Base-by-base conservation (phyloP, 257 asterid genomes). In the Nicotiana sylvestris region DNA sequence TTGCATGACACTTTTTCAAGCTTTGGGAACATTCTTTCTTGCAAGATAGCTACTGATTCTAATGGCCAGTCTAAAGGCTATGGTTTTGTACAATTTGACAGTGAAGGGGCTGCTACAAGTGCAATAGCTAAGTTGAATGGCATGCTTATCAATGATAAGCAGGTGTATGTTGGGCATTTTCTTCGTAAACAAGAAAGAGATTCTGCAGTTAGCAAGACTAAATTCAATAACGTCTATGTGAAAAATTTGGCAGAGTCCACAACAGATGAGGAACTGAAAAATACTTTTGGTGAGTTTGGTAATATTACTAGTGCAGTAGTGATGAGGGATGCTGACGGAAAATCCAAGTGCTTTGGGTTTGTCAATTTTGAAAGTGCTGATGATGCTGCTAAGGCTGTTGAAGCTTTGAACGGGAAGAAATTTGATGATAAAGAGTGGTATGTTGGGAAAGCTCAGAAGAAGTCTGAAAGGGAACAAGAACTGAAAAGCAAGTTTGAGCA, bases 361-460 rank as follows among this genome's bases (percentile, higher is more conserved):
- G 89, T 90, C 78, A 90, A 90, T 82, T 90, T 89, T 76, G 93
- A 90, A 85, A 86, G 82, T 83, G 87, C 88, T 21, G 94, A 88
- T 66, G 94, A 80, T 85, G 94, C 94, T 81, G 90, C 90, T 61
- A 83, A 55, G 51, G 88, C 92, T 58, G 91, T 91, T 72, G 94
- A 89, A 43, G 88, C 90, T 56, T 84, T 91, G 32, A 89, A 91
- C 69, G 92, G 94, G 6, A 74, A 86, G 33, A 88, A 82, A 68
- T 69, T 88, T 82, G 93, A 82, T 49, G 91, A 87, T 49, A 86
- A 88, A 81, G 94, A 91, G 82, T 88, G 88, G 91, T 91, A 87
- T 81, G 94, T 89, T 55, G 93, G 92, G 25, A 91, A 86, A 84
- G 93, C 92, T 65, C 92, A 91, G 74, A 91, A 87, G 82, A 91